Evolutionary conservation across 2,329 filamentous ascomycete genomes (phyloP), one percentile per base, ranked within the genome.

Genomic region (Sporothrix humicola): DNA sequence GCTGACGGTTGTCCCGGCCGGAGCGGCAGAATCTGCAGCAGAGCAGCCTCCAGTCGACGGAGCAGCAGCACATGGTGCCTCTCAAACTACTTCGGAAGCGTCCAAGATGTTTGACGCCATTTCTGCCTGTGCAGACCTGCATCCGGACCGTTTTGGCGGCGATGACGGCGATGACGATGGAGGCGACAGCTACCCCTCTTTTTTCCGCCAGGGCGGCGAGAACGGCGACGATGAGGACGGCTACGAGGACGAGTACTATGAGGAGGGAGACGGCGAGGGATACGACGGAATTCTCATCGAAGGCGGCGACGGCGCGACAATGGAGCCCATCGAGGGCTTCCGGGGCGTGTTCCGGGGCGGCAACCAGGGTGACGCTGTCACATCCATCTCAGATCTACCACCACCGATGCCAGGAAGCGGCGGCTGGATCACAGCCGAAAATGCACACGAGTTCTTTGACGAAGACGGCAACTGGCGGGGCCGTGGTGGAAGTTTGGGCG

Each of bases 391-490:
- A 0, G 87, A 85, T 1, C 79, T 91, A 31, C 90, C 90, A n/a
- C 89, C 89, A 1, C 88, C 90, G 0, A 88, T 92, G 81, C 91
- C 92, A 0, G 92, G 92, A 0, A 93, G 92, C 69, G 89, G 88
- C 0, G 92, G 92, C 0, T 95, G 93, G 93, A 94, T 98, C 79
- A 98, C 95, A 17, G 92, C 93, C 9, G 95, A 97, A 73, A 98
- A 98, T 78, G 91, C 97, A 80, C 86, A 92, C 76, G 89, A 97
- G 77, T 97, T 90, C 79, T 93, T 96, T 81, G 93, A 96, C 78
- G 90, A 88, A 75, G 87, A 94, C 9, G 93, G 93, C 2, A 94
- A 95, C 79, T 95, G 92, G 88, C 91, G 92, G 76, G 88, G 84
- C 0, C 82, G 79, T 9, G 84, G 78, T 56, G 82, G 82, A 37